Conservation (phyloP, 129 eudicot genomes). For the Flaveria linearis region DNA sequence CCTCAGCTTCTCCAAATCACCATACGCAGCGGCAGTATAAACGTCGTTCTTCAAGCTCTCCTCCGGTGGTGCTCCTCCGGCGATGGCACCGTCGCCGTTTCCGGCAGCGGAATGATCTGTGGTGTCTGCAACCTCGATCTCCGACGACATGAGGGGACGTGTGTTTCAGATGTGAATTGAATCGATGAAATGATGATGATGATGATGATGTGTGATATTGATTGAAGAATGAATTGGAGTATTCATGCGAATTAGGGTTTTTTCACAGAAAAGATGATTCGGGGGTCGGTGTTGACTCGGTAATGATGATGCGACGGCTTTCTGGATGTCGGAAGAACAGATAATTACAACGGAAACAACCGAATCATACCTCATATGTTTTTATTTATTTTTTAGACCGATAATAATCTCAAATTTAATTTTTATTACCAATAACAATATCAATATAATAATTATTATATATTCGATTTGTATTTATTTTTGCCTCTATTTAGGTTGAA, state of each 20-base stretch:
- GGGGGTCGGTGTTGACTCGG: conserved; percentile 34
- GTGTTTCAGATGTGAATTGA: conserved; percentile 13
- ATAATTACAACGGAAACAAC: conserved; percentile 34
- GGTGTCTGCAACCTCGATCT: conserved; percentile 90
- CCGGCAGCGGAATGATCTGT: conserved; percentile 42
- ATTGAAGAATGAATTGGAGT: conserved; percentile 18
- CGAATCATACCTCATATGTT: background rate
- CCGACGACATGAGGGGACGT: conserved; percentile 59
- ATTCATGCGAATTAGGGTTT: conserved; percentile 47
- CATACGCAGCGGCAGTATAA: conserved; percentile 96
- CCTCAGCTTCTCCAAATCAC: conserved; percentile 89
- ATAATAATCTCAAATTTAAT: no score
- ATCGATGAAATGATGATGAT: background rate
- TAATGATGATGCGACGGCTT: conserved; percentile 27
- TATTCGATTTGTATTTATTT: no score
- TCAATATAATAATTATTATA: no score
- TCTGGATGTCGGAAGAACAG: conserved; percentile 12
- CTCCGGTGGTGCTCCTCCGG: conserved; percentile 28
- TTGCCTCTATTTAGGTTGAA: no score
- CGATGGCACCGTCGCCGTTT: conserved; percentile 26
- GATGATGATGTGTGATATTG: background rate
- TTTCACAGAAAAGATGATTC: conserved; percentile 18
- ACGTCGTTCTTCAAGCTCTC: conserved; percentile 81
- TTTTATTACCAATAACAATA: no score
- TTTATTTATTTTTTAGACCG: no score